Evolutionary conservation across 2,329 filamentous ascomycete species (phyloP).

Genomic region (Ophiocordyceps camponoti-floridani): DNA sequence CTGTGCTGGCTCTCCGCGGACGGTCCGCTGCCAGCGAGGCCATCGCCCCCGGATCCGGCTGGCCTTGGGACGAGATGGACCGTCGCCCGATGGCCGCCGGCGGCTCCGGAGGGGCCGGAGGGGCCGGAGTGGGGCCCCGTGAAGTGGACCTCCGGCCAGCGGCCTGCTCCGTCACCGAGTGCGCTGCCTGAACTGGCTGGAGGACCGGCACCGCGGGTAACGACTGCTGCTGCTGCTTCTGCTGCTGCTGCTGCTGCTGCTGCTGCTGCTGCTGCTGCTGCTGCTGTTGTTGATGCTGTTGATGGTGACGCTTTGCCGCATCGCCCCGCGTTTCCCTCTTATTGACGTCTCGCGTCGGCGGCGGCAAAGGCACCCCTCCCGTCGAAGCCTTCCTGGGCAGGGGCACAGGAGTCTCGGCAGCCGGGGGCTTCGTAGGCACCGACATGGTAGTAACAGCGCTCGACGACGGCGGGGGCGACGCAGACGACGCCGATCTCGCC

Average conservation of each 20-base stretch:
- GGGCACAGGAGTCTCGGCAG: constrained; percentile 18
- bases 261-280: too few species aligned
- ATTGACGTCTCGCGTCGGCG: constrained; percentile 10
- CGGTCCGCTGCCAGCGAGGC: constrained; percentile 31
- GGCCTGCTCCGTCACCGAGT: constrained; percentile 8
- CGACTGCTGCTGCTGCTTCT: constrained; percentile 13
- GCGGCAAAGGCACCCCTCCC: constrained; percentile 7
- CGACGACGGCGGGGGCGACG: constrained; percentile 8
- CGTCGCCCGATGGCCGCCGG: constrained; percentile 17
- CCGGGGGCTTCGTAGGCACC: constrained; percentile 13
- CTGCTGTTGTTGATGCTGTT: too few species aligned
- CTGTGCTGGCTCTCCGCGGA: constrained; percentile 36
- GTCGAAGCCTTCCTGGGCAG: constrained; percentile 16
- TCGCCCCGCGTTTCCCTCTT: constrained; percentile 29
- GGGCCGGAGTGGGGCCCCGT: constrained; percentile 15
- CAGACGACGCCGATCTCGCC: constrained; percentile 11
- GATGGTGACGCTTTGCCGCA: constrained; percentile 17
- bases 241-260: too few species aligned
- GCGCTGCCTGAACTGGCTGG: constrained; percentile 1
- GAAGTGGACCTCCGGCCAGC: constrained; percentile 7
- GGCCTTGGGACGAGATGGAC: constrained; percentile 31
- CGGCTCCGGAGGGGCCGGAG: constrained; percentile 15
- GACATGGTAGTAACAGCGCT: constrained; percentile 9
- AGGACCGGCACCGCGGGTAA: constrained; percentile 2
- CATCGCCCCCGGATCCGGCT: constrained; percentile 33